These are phyloP conservation scores for Fraxinus latifolia DNA, from an alignment of 305 asterid species.

Conservation along the genomic window DNA sequence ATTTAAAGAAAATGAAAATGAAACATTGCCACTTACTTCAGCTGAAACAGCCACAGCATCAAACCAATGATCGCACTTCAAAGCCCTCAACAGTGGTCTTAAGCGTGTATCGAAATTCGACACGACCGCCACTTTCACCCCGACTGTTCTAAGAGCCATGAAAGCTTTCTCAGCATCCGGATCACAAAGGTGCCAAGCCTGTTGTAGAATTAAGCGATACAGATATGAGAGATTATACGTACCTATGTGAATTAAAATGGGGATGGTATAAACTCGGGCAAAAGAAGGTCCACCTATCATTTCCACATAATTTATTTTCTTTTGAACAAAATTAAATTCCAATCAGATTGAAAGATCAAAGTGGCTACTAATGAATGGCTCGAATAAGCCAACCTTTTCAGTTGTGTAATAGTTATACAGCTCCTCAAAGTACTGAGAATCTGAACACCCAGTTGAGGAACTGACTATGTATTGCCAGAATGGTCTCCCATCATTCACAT, in stretches of 20 bases:
- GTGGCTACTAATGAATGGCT: background rate
- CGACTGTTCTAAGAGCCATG: constrained; percentile 61
- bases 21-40: constrained; percentile 47
- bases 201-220: constrained; percentile 14
- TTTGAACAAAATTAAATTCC: background rate
- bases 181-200: constrained; percentile 99
- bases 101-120: constrained; percentile 92
- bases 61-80: constrained; percentile 94
- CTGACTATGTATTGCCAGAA: constrained; percentile 94
- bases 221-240: background rate
- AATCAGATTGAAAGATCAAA: background rate
- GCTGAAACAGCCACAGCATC: constrained; percentile 96
- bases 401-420: constrained; percentile 79
- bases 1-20: background rate
- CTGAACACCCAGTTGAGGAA: constrained; percentile 91
- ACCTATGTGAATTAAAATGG: background rate
- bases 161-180: constrained; percentile 85
- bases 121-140: constrained; percentile 77
- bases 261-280: background rate
- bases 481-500: constrained; percentile 88
- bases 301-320: background rate
- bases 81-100: constrained; percentile 75
- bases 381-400: constrained; percentile 55
- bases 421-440: constrained; percentile 91
- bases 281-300: constrained; percentile 1